Conservation (phyloP, 2,329 filamentous ascomycete species). For the Mollisiaceae sp. region DNA sequence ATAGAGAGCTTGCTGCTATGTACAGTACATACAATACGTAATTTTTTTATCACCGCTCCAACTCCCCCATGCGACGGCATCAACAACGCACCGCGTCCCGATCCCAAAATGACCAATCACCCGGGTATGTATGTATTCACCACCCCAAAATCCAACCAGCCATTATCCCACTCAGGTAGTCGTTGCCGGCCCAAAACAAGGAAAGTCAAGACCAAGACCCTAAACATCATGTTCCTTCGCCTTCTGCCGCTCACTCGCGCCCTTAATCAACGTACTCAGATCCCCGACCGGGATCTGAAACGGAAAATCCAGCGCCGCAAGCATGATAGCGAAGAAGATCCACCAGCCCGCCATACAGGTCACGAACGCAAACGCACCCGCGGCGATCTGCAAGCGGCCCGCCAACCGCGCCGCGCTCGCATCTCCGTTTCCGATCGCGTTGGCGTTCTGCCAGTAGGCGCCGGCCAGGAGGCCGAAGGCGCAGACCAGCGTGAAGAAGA, state of each 20-base stretch:
- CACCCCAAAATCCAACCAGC: too few relatives aligned
- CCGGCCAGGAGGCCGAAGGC: constrained; percentile 65
- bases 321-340: constrained; percentile 59
- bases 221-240: constrained; percentile 16
- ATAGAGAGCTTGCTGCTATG: neutral
- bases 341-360: constrained; percentile 60
- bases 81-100: neutral
- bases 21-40: too few relatives aligned
- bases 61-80: neutral
- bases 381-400: constrained; percentile 38
- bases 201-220: neutral
- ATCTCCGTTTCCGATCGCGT: constrained; percentile 20
- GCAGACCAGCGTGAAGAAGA: constrained; percentile 67
- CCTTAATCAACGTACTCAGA: constrained; percentile 53
- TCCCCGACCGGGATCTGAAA: constrained; percentile 62
- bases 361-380: constrained; percentile 57
- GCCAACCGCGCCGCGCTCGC: constrained; percentile 16
- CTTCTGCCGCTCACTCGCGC: constrained; percentile 38
- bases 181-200: too few relatives aligned
- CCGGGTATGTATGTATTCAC: too few relatives aligned
- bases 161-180: too few relatives aligned
- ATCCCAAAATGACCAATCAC: neutral
- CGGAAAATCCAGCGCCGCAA: constrained; percentile 62
- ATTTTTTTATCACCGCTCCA: neutral
- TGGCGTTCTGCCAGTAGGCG: constrained; percentile 57